These are phyloP conservation scores for Calonectria crousiana DNA, from an alignment of 2,329 filamentous ascomycete species.

Conservation along the genomic window DNA sequence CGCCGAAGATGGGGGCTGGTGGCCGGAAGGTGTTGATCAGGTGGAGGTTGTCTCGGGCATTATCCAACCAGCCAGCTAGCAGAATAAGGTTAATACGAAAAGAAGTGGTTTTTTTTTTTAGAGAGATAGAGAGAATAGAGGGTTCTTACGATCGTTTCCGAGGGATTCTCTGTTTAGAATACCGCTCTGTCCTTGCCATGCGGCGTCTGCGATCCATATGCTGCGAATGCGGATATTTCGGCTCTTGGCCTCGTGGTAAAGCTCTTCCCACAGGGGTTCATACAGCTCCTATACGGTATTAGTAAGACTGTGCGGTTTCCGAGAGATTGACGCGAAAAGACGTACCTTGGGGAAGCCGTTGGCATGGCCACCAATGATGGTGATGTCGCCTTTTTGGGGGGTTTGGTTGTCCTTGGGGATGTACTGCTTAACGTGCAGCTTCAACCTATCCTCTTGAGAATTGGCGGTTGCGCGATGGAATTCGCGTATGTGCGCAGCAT, in stretches of 20 bases:
- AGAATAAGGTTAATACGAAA: slow-evolving; percentile 4
- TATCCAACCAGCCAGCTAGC: slow-evolving; percentile 79
- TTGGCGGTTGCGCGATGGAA: slow-evolving; percentile 79
- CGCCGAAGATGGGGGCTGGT: slow-evolving; percentile 83
- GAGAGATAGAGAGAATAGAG: neutral
- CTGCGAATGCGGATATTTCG: slow-evolving; percentile 78
- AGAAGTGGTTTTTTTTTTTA: neutral
- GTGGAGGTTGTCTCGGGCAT: slow-evolving; percentile 85
- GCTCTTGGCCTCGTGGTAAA: slow-evolving; percentile 69
- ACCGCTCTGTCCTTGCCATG: slow-evolving; percentile 84
- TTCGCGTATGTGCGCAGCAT: slow-evolving; percentile 84
- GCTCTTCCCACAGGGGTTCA: slow-evolving; percentile 90
- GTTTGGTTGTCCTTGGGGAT: slow-evolving; percentile 77
- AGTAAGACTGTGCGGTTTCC: neutral
- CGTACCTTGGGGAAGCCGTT: slow-evolving; percentile 91
- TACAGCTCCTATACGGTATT: slow-evolving; percentile 79
- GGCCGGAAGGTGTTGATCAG: slow-evolving; percentile 86
- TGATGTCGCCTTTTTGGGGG: slow-evolving; percentile 81
- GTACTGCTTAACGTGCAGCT: slow-evolving; percentile 89
- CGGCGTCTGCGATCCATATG: slow-evolving; percentile 93
- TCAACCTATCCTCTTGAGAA: slow-evolving; percentile 79
- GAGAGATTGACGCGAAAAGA: neutral
- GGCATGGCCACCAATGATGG: slow-evolving; percentile 87
- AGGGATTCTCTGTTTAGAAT: slow-evolving; percentile 80
- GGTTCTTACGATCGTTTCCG: slow-evolving; percentile 83